These are phyloP conservation scores for Calocera viscosa DNA, from an alignment of 768 basidiomycete species.

Conservation along the genomic window DNA sequence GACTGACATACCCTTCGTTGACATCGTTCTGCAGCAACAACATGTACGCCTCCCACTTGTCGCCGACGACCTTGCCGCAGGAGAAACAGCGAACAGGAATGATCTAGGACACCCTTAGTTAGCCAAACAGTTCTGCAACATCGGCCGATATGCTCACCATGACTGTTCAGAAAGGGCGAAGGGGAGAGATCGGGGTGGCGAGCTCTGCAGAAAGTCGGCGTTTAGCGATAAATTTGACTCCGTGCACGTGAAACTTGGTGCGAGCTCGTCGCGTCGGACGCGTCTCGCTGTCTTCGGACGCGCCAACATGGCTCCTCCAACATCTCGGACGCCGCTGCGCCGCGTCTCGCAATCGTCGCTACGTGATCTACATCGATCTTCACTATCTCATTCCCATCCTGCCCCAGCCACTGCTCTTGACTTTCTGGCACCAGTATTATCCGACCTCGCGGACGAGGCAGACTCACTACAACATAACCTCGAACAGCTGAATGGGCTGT, in stretches of 20 bases:
- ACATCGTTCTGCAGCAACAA: constrained; percentile 66
- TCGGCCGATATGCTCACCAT: not conserved
- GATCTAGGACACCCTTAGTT: constrained; percentile 52
- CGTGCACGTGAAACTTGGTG: not conserved
- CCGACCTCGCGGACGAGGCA: constrained; percentile 80
- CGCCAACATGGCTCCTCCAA: not conserved
- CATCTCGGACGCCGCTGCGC: constrained; percentile 58
- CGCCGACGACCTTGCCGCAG: constrained; percentile 92
- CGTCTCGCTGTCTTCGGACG: not conserved
- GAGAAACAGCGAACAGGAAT: constrained; percentile 94
- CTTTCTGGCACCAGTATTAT: constrained; percentile 71
- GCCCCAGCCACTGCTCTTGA: constrained; percentile 74
- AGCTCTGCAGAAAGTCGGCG: not conserved
- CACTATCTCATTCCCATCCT: constrained; percentile 37
- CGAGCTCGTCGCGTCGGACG: not conserved
- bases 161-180: not conserved
- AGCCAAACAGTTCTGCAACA: not conserved
- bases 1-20: constrained; percentile 62
- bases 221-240: not conserved
- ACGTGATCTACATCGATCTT: constrained; percentile 68
- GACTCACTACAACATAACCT: constrained; percentile 67
- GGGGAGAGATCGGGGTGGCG: too few species aligned
- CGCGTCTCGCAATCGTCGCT: constrained; percentile 88
- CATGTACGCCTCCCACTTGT: constrained; percentile 87
- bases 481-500: constrained; percentile 55